Percentiles rank a stretch among this genome's conserved stretches.
Conservation (phyloP, 1,139 yeast genomes). For the Eremothecium sinecaudum region DNA sequence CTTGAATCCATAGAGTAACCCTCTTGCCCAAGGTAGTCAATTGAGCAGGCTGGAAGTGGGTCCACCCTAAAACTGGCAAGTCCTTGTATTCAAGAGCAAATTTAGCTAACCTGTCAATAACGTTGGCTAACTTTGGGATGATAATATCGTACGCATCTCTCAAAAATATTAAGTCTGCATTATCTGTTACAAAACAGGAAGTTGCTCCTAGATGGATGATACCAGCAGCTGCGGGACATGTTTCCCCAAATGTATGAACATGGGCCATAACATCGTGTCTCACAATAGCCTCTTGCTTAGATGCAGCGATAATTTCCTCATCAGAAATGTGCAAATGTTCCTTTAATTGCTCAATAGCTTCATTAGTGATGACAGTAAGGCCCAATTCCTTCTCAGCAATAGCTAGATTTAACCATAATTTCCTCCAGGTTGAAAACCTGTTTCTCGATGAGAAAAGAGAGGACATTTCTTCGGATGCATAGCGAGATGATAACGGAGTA, state of each 20-base stretch:
- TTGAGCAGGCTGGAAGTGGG: conserved; percentile 99
- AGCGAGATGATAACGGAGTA: conserved; percentile 91
- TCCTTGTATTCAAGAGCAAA: conserved; percentile 91
- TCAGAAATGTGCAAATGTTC: conserved; percentile 75
- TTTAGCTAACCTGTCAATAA: conserved; percentile 77
- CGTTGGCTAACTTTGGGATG: conserved; percentile 92
- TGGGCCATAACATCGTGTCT: conserved; percentile 99
- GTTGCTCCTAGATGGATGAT: conserved; percentile 98
- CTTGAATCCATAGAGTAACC: conserved; percentile 96
- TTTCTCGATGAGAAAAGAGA: conserved; percentile 82
- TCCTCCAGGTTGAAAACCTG: conserved; percentile 97
- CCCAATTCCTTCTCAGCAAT: conserved; percentile 93
- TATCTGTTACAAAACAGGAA: conserved; percentile 94
- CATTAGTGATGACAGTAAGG: conserved; percentile 70
- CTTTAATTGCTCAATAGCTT: conserved; percentile 82
- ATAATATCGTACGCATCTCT: conserved; percentile 91
- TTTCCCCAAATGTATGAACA: conserved; percentile 87
- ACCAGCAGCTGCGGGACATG: conserved; percentile 95
- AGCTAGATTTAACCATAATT: conserved; percentile 91
- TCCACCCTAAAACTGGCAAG: conserved; percentile 96
- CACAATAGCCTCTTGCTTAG: conserved; percentile 91
- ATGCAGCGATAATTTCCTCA: conserved; percentile 81
- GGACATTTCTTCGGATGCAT: conserved; percentile 97
- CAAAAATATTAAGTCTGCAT: conserved; percentile 91
- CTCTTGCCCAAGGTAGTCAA: conserved; percentile 97